Base-by-base conservation (phyloP, 1,284 basidiomycete genomes). In the Hypsizygus ulmarius region DNA sequence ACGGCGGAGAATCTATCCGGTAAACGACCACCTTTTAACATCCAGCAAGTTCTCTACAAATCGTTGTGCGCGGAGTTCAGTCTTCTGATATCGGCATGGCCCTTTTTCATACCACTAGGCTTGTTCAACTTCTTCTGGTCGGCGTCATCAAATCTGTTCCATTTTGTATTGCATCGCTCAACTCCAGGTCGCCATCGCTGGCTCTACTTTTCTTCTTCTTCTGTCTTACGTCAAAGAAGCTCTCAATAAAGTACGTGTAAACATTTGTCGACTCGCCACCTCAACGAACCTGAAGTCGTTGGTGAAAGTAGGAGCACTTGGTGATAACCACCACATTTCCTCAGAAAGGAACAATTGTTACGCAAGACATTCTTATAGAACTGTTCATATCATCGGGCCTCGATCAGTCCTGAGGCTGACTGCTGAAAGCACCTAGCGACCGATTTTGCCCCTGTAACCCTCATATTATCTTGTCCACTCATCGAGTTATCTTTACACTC, bases 71-170 rank as follows among this genome's bases (percentile, higher is more conserved):
- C 86, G 72, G 87, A 87, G 2, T 63, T 90, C 43, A 79, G 79
- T 47, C 72, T 90, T 30, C 73, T 87, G 38, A 77, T 84, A 28
- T 79, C 78, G 2, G 83, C 81, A 5, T 89, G 85, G 81, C 65
- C 89, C 28, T 90, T 90, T 90, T 81, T 64, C 74, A 88, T 27
- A 75, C 84, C 39, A 87, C 84, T 0, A 87, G 81, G 79, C 7
- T 65, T 81, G 29, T 88, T 89, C 70, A 88, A 88, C 59, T 87
- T 35, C 69, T 81, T 32, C 65, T 88, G 11, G 69, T 77, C 3
- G 84, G 85, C 1, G 71, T 75, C 10, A 73, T 89, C 46, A 70
- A 71, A 3, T 83, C 84, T 1, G 62, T 81, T 15, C 75, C 84
- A 66, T 82, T 12, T 64, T 87, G 34, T 84, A 81, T 55, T 79